phyloP scores from a whole-genome alignment of 2,329 filamentous ascomycete species.

The Xylaria multiplex region DNA sequence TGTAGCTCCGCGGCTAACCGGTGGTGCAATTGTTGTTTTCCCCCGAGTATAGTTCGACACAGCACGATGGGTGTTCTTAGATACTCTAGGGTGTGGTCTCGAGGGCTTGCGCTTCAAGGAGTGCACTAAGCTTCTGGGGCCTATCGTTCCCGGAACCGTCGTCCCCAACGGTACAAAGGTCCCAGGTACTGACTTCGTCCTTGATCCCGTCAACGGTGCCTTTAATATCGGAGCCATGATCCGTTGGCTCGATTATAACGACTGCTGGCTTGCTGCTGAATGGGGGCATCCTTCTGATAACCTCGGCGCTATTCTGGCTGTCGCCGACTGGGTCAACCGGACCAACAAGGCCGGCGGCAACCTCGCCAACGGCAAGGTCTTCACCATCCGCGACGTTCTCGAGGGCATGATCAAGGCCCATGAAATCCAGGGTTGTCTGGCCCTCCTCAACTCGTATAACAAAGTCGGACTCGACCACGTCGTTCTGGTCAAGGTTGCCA shows the following conservation, averaged over 20 bases:
- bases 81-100: slow-evolving; percentile 95
- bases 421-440: slow-evolving; percentile 97
- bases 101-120: slow-evolving; percentile 96
- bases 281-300: slow-evolving; percentile 99
- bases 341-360: slow-evolving; percentile 82
- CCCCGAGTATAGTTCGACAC: slow-evolving; percentile 78
- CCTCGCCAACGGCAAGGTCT: slow-evolving; percentile 85
- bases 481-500: slow-evolving; percentile 96
- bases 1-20: slow-evolving; percentile 45
- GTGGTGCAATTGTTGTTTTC: slow-evolving; percentile 19
- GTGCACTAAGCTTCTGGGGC: slow-evolving; percentile 93
- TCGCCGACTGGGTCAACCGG: slow-evolving; percentile 96
- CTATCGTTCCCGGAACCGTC: slow-evolving; percentile 86
- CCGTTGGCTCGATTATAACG: slow-evolving; percentile 99
- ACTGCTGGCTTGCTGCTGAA: slow-evolving; percentile 98
- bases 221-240: slow-evolving; percentile 99
- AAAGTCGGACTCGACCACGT: slow-evolving; percentile 98
- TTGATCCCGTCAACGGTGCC: slow-evolving; percentile 93
- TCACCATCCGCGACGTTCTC: slow-evolving; percentile 89
- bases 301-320: slow-evolving; percentile 93
- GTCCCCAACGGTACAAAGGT: slow-evolving; percentile 94
- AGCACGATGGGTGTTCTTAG: slow-evolving; percentile 94
- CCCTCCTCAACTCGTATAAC: slow-evolving; percentile 98
- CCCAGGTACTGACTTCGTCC: slow-evolving; percentile 89
- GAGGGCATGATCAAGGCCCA: slow-evolving; percentile 99